Conservation (phyloP, 306 rosid species). For the Inga laurina region DNA sequence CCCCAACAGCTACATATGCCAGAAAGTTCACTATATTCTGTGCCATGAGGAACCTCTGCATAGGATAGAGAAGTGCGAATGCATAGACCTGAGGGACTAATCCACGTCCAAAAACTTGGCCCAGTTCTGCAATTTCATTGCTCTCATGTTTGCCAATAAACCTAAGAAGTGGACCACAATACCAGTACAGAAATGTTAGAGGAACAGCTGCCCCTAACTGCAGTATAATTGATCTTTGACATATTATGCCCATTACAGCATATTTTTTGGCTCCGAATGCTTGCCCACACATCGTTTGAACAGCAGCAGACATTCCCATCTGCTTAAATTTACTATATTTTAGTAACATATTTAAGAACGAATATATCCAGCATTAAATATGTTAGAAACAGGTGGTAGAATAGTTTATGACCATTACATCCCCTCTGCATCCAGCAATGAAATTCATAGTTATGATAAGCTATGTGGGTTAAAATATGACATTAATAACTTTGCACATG, state of each 20-base stretch:
- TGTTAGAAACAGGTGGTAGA: background rate
- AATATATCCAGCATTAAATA: background rate
- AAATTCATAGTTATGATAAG: background rate
- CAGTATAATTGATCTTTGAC: constrained; percentile 66
- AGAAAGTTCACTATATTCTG: constrained; percentile 63
- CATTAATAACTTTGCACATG: background rate
- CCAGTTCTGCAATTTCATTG: background rate
- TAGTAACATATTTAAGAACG: background rate
- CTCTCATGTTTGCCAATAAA: constrained; percentile 36
- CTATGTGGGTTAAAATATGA: background rate
- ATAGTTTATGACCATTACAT: background rate
- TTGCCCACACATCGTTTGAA: constrained; percentile 80
- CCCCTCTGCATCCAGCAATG: background rate
- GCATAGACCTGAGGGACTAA: background rate
- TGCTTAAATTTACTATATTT: constrained; percentile 16
- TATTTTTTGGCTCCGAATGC: constrained; percentile 69
- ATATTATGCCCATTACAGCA: constrained; percentile 61
- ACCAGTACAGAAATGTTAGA: constrained; percentile 70
- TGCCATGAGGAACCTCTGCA: constrained; percentile 50
- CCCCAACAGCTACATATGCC: constrained; percentile 29
- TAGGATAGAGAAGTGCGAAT: background rate
- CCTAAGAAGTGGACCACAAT: constrained; percentile 51
- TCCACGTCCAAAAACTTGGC: background rate
- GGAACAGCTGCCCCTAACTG: constrained; percentile 67
- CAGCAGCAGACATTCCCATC: constrained; percentile 85